Conservation (phyloP, 2,329 filamentous ascomycete species). For the Alternaria gansuensis region DNA sequence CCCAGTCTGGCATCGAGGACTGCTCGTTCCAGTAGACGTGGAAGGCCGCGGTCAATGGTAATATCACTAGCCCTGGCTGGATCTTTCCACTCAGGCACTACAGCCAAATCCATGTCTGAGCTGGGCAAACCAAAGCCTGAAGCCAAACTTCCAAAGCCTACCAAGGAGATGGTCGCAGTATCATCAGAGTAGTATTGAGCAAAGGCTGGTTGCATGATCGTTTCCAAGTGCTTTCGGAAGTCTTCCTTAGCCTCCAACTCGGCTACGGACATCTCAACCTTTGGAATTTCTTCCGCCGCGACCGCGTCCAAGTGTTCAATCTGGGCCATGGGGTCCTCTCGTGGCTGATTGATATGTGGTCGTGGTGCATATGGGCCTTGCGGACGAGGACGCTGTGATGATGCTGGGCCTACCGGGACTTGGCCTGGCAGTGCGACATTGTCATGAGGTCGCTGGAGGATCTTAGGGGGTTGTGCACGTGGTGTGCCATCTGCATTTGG, state of each 20-base stretch:
- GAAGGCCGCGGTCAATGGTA: slow-evolving; percentile 67
- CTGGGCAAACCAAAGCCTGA: slow-evolving; percentile 86
- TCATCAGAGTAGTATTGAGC: slow-evolving; percentile 60
- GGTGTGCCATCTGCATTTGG: slow-evolving; percentile 1
- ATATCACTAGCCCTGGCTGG: slow-evolving; percentile 31
- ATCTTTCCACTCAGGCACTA: slow-evolving; percentile 68
- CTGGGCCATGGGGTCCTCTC: slow-evolving; percentile 48
- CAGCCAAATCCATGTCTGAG: slow-evolving; percentile 90
- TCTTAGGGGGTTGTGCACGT: slow-evolving; percentile 23
- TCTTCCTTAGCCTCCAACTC: slow-evolving; percentile 76
- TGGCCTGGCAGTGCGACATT: slow-evolving; percentile 17
- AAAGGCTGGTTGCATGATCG: slow-evolving; percentile 69
- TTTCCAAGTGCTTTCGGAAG: slow-evolving; percentile 72
- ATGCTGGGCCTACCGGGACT: slow-evolving; percentile 4
- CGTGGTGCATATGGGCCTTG: slow-evolving; percentile 28
- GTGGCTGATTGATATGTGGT: slow-evolving; percentile 27
- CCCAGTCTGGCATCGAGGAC: slow-evolving; percentile 77
- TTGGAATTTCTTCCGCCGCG: slow-evolving; percentile 60
- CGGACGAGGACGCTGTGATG: slow-evolving; percentile 24
- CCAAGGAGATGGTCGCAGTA: slow-evolving; percentile 67
- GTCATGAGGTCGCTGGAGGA: slow-evolving; percentile 37
- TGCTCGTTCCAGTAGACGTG: slow-evolving; percentile 76
- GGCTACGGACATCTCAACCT: slow-evolving; percentile 67
- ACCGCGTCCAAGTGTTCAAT: slow-evolving; percentile 55
- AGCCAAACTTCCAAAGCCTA: slow-evolving; percentile 81